Base-by-base conservation (phyloP, 345 rosid genomes). In the Isatis tinctoria region DNA sequence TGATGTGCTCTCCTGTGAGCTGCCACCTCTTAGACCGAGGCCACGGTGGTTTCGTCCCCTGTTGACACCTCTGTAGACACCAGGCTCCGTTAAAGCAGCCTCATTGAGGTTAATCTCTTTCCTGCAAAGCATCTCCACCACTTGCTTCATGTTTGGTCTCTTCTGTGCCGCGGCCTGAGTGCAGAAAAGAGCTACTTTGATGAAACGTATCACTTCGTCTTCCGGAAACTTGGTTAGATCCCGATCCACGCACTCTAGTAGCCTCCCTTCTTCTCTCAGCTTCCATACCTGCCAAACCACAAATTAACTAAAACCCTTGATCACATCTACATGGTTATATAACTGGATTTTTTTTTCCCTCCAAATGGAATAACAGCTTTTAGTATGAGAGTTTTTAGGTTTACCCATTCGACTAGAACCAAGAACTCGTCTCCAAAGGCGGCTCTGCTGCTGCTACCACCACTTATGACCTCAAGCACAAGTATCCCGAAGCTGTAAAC, bases 401-500 rank as follows among this genome's bases (percentile, higher is more conserved):
- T 65, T 90, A 91, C 98, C 98, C 98, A 94, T 86, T 94, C 98
- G 44, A 94, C 85, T 16, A 94, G 82, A 80, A 88, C 78, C 86
- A 86, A 36, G 68, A 83, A 47, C 49, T 88, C 86, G 33, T 62
- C 89, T 62, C 97, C 96, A 73, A 91, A 91, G 63, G 93, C 90
- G 6, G 89, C 85, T 82, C 87, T 87, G 45, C 87, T 87, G 65
- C 89, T 87, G 72, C 98, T 94, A 72, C 84, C 81, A 61, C 97
- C 96, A 62, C 96, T 86, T 35, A 94, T 77, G 74, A 94, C 80
- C 79, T 91, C 98, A 49, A 94, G 93, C 8, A 94, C 22, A 40
- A 94, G 87, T 49, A 94, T 87, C 60, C 98, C 98, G 3, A 90
- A 90, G 74, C 98, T 91, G 78, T 88, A 94, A n/a, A 94, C 90